Base-by-base conservation (phyloP, 129 eudicot genomes). In the Chrysanthemum seticuspe region DNA sequence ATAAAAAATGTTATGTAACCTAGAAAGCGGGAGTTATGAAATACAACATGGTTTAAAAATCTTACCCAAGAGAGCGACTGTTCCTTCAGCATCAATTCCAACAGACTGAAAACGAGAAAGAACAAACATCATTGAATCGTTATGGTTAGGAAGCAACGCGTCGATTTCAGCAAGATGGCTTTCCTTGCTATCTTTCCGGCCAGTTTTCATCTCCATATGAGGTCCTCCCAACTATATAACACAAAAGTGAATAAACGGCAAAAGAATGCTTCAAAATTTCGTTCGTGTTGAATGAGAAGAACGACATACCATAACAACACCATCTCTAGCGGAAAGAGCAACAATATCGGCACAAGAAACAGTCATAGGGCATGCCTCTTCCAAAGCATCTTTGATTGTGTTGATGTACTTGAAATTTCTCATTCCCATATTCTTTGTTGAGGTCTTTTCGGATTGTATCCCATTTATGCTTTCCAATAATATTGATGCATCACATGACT, bases 401-500 rank as follows among this genome's bases (percentile, higher is more conserved):
- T 92, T 69, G 15, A 92, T 76, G 75, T 89, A 89, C 87, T 92
- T 92, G 56, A 92, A 92, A 57, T 92, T 92, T 63, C 98, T 87
- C 96, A 92, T 89, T 4, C 98, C 98, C 36, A 85, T 80, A 53
- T 82, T 92, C 73, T 81, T 81, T 31, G 72, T 5, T 57, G 92
- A 81, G 21, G 18, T 58, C 72, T 88, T 81, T 79, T 92, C 97
- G 11, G 97, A 82, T 76, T 70, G 27, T 58, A 87, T 73, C 55
- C 87, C 93, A 47, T 82, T 71, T 70, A 47, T 71, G 34, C 76
- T 45, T 62, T 89, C 91, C 83, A 92, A 67, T 74, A 89, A 72
- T 44, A 92, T 69, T n/a, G 98, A 92, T 62, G 96, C 98, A 63
- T 92, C 98, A 52, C 98, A 92, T 23, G 96, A 85, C 98, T 92